These are phyloP conservation scores for Aspergillus sp. DNA, from an alignment of 2,329 filamentous ascomycete species.

Conservation along the genomic window DNA sequence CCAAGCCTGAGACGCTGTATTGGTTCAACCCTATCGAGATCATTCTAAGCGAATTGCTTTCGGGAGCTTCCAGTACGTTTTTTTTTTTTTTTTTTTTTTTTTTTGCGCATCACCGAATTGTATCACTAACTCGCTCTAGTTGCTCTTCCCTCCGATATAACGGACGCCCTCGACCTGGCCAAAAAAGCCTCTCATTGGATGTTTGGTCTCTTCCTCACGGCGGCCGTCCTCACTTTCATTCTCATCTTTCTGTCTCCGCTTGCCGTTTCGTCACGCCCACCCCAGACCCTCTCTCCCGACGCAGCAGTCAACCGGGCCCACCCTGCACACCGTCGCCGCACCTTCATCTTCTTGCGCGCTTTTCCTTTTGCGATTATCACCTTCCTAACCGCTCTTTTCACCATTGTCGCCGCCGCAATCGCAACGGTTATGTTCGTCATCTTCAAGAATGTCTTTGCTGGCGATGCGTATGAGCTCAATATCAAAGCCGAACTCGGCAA, in stretches of 20 bases:
- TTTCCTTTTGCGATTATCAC: conserved; percentile 68
- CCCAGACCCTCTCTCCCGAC: conserved; percentile 32
- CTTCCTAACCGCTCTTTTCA: conserved; percentile 65
- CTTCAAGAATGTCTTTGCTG: conserved; percentile 72
- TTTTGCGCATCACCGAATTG: background rate
- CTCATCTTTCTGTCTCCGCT: conserved; percentile 65
- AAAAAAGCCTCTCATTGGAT: conserved; percentile 76
- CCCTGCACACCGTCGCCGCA: conserved; percentile 37
- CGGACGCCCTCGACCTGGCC: conserved; percentile 72
- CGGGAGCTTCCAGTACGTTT: conserved; percentile 71
- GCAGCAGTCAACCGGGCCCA: conserved; percentile 23
- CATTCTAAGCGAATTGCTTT: conserved; percentile 73
- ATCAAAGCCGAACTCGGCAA: conserved; percentile 69
- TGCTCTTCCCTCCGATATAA: conserved; percentile 72
- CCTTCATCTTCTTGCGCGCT: conserved; percentile 50
- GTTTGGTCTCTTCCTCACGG: conserved; percentile 82
- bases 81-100: background rate
- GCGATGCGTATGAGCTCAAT: conserved; percentile 67
- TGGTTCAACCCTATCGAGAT: conserved; percentile 92
- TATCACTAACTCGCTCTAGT: conserved; percentile 46
- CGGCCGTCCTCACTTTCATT: conserved; percentile 67
- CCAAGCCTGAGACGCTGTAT: conserved; percentile 67
- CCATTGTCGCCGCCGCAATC: conserved; percentile 69
- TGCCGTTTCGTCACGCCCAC: conserved; percentile 46
- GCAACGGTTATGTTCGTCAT: conserved; percentile 82